A percentile compares a stretch with the other conserved stretches of the same genome.
Conservation (phyloP, 2,329 filamentous ascomycete genomes). For the Stemphylium vesicarium region DNA sequence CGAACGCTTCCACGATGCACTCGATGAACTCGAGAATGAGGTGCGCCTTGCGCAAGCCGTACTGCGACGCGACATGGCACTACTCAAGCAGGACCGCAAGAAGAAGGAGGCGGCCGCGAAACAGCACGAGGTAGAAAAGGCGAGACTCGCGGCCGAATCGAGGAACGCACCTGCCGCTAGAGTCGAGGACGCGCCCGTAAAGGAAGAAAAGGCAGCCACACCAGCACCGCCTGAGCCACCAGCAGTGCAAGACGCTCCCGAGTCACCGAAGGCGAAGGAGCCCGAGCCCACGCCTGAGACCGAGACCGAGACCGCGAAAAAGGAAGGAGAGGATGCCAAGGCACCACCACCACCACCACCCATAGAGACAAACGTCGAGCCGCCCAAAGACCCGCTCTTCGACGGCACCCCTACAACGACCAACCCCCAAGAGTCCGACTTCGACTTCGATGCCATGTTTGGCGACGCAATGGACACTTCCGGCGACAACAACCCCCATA, state of each 20-base stretch:
- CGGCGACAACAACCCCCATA: slow-evolving; percentile 22
- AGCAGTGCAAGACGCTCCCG: slow-evolving; percentile 8
- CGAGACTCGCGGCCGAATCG: slow-evolving; percentile 40
- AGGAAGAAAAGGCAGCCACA: slow-evolving; percentile 20
- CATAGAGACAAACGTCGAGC: slow-evolving; percentile 23
- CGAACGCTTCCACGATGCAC: slow-evolving; percentile 56
- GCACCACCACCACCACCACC: slow-evolving; percentile 11
- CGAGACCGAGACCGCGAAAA: slow-evolving; percentile 14
- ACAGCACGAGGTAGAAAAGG: slow-evolving; percentile 40
- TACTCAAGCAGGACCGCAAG: slow-evolving; percentile 43
- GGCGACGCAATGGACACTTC: slow-evolving; percentile 38
- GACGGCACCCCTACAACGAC: slow-evolving; percentile 38
- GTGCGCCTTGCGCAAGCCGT: slow-evolving; percentile 46
- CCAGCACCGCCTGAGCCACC: slow-evolving; percentile 18
- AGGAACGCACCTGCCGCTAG: slow-evolving; percentile 15
- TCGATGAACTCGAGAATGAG: slow-evolving; percentile 59
- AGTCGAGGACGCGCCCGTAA: slow-evolving; percentile 15
- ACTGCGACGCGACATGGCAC: slow-evolving; percentile 46
- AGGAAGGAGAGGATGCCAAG: slow-evolving; percentile 21
- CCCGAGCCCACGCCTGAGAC: slow-evolving; percentile 12
- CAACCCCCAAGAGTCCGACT: slow-evolving; percentile 44
- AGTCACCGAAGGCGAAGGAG: slow-evolving; percentile 15
- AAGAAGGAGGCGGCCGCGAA: slow-evolving; percentile 45
- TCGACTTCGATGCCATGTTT: slow-evolving; percentile 50
- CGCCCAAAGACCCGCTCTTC: slow-evolving; percentile 38